Conservation (phyloP, 2,329 filamentous ascomycete genomes). For the Diaporthe sp. region DNA sequence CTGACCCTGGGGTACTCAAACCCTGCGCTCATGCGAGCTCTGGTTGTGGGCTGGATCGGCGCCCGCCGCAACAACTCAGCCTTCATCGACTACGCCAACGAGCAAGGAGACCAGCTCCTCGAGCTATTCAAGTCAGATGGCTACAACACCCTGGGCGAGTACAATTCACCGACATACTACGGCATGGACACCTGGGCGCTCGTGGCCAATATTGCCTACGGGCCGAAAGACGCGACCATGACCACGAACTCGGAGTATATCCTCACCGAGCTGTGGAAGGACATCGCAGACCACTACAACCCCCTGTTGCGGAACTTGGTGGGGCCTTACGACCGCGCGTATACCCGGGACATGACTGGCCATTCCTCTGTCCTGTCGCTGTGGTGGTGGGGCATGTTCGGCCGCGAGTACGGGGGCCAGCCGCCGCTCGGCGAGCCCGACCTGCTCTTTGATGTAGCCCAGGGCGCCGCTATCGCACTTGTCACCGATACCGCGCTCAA, state of each 20-base stretch:
- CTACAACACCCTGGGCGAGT: constrained; percentile 53
- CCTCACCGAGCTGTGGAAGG: constrained; percentile 51
- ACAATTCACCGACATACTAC: constrained; percentile 58
- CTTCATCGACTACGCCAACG: constrained; percentile 54
- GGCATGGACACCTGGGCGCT: constrained; percentile 58
- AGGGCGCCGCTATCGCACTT: constrained; percentile 57
- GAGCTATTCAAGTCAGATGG: constrained; percentile 51
- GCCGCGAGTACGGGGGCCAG: constrained; percentile 54
- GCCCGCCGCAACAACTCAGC: constrained; percentile 53
- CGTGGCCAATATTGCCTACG: constrained; percentile 55
- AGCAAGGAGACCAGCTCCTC: constrained; percentile 50
- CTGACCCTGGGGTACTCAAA: constrained; percentile 57
- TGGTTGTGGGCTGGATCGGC: constrained; percentile 58
- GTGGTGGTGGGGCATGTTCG: constrained; percentile 60
- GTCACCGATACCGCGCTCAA: constrained; percentile 51
- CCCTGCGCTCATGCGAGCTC: constrained; percentile 57
- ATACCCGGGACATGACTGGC: constrained; percentile 55
- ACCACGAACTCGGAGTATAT: constrained; percentile 50
- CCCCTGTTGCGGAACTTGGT: constrained; percentile 53
- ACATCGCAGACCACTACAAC: constrained; percentile 54
- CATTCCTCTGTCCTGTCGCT: constrained; percentile 57
- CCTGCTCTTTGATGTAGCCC: constrained; percentile 57
- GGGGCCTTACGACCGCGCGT: constrained; percentile 55
- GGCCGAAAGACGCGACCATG: constrained; percentile 48
- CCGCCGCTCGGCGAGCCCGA: constrained; percentile 56